Percentiles rank a stretch among this genome's conserved stretches.
These are phyloP conservation scores for Zizania latifolia DNA, from an alignment of 176 grass and related monocot species.

Conservation along the genomic window DNA sequence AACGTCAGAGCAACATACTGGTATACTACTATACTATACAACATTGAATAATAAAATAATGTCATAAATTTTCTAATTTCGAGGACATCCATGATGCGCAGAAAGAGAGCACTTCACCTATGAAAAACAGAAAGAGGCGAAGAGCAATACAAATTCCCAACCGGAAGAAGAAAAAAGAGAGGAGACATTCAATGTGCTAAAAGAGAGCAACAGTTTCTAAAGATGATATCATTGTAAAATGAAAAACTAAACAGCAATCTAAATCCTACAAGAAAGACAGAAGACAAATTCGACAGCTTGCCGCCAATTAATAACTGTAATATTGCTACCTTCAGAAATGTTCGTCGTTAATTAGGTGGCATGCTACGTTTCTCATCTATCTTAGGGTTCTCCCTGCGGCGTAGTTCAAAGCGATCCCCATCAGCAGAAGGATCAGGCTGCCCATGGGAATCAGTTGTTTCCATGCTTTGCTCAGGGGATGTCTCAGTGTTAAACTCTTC, in stretches of 20 bases:
- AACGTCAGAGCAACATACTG: background rate
- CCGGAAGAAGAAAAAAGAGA: background rate
- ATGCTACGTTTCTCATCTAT: conserved; percentile 21
- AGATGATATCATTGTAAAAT: background rate
- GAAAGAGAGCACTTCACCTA: background rate
- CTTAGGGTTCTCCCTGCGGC: conserved; percentile 49
- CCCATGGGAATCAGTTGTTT: conserved; percentile 30
- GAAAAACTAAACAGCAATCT: background rate
- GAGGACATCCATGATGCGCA: background rate
- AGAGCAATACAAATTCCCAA: conserved; percentile 8
- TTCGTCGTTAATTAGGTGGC: conserved; percentile 26
- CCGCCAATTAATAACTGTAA: background rate
- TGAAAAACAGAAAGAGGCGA: no score
- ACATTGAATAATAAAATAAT: background rate
- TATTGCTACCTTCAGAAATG: background rate
- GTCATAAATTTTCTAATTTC: background rate
- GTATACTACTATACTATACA: background rate
- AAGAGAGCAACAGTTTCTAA: background rate
- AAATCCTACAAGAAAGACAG: conserved; percentile 10
- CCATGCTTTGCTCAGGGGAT: conserved; percentile 31
- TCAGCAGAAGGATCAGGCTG: conserved; percentile 22
- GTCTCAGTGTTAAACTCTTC: conserved; percentile 50
- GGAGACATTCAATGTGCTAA: conserved; percentile 11
- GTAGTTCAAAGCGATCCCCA: conserved; percentile 48
- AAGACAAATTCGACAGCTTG: conserved; percentile 1